phyloP scores from a whole-genome alignment of 2,329 filamentous ascomycete genomes.

The Alternaria longipes region DNA sequence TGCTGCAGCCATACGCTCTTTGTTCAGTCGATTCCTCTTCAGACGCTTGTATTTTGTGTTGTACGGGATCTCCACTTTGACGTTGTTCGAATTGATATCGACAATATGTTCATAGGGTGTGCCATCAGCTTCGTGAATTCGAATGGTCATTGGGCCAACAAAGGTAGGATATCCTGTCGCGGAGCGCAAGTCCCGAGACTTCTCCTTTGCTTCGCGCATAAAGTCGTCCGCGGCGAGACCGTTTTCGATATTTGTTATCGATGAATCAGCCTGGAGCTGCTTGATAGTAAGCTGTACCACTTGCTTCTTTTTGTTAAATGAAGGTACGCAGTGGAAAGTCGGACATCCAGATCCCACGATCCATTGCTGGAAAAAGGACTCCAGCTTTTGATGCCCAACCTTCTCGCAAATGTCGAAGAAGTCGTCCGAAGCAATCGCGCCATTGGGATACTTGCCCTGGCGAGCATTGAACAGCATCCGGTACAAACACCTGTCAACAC shows the following conservation, averaged over 20 bases:
- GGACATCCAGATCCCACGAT: constrained; percentile 88
- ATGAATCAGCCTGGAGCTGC: constrained; percentile 62
- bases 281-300: constrained; percentile 91
- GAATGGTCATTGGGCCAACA: constrained; percentile 95
- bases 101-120: constrained; percentile 98
- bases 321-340: constrained; percentile 82
- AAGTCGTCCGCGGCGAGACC: constrained; percentile 76
- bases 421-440: constrained; percentile 74
- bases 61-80: constrained; percentile 93
- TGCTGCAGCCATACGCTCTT: constrained; percentile 75
- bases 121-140: constrained; percentile 97
- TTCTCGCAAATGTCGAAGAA: constrained; percentile 90
- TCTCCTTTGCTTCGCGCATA: constrained; percentile 84
- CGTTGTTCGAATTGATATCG: constrained; percentile 86
- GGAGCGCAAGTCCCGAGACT: constrained; percentile 72
- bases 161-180: constrained; percentile 81
- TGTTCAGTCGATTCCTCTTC: constrained; percentile 84
- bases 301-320: constrained; percentile 97
- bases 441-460: constrained; percentile 76
- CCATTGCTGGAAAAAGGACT: constrained; percentile 95
- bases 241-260: constrained; percentile 36
- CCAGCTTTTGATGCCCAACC: constrained; percentile 83
- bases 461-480: constrained; percentile 87
- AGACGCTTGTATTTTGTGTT: constrained; percentile 99
- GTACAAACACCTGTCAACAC: constrained; percentile 84